Evolutionary conservation across 495 filamentous ascomycete genomes (phyloP), one percentile per base, ranked within the genome.

Genomic region (Schizothecium vesticola): DNA sequence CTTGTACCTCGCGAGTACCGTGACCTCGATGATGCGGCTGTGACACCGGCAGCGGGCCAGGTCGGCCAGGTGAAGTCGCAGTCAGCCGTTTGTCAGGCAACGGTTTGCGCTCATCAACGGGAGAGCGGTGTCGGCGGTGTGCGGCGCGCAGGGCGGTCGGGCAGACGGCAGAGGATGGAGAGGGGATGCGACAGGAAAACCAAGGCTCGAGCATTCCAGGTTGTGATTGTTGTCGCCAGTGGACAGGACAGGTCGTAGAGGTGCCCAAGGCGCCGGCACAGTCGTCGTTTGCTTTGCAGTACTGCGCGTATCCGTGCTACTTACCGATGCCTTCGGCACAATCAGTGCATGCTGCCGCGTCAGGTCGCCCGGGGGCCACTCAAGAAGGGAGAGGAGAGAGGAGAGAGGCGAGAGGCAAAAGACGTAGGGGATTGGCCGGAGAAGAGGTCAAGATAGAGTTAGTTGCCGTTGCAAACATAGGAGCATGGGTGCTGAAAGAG

Each of bases 391-490:
- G 43, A 1, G n/a, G 36, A 19, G 43, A 51, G 43, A 51, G 26
- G 24, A 24, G 7, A 23, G 51, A 36, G 10, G 12, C 3, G 19
- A 19, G 33, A n/a, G 59, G 29, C 22, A 62, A 36, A n/a, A n/a
- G n/a, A n/a, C n/a, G n/a, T n/a, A n/a, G n/a, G 57, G 24, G 31
- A 59, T 25, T 64, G 63, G 25, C 24, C 21, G 26, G 62, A 66
- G 65, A 3, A 51, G 65, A 66, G 56, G 70, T 71, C 59, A 63
- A 71, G 62, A 62, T 71, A 69, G 63, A 71, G 70, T 71, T 71
- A 71, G 70, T 71, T 71, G 62, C 25, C 22, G 61, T 65, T 67
- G 28, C 57, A 25, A 61, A 66, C 59, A 57, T 24, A 51, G 58
- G 21, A 61, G 61, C 59, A 57, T 24, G 58, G 58, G 21, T 68